A percentile compares a stretch with the other conserved stretches of the same genome.
These are phyloP conservation scores for Candida tetrigidarum DNA, from an alignment of 1,139 yeast species.

Conservation along the genomic window DNA sequence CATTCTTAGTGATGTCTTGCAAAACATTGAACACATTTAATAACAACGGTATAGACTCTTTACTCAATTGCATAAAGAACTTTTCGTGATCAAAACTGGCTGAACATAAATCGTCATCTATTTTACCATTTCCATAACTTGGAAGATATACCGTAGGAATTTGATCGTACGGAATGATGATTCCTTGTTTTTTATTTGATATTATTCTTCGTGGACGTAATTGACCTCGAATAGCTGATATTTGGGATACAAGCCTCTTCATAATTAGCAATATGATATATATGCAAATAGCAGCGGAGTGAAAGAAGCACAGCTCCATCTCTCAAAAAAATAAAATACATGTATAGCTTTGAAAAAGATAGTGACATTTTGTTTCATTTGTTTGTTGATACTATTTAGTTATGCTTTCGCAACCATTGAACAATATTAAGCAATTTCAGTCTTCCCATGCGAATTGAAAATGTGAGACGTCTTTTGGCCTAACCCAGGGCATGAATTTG, in stretches of 20 bases:
- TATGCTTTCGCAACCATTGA: neutral
- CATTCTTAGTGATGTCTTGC: slow-evolving; percentile 5
- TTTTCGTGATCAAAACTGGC: slow-evolving; percentile 1
- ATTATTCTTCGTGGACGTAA: neutral
- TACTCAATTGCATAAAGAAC: neutral
- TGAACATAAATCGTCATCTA: neutral
- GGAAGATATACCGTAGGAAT: slow-evolving; percentile 8
- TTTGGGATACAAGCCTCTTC: slow-evolving; percentile 2
- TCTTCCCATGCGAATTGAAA: too few relatives aligned
- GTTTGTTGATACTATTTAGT: neutral
- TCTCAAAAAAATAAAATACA: too few relatives aligned
- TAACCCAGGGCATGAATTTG: too few relatives aligned
- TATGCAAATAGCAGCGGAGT: neutral
- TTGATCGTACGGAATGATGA: neutral
- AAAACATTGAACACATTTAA: slow-evolving; percentile 8
- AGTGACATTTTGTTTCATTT: too few relatives aligned
- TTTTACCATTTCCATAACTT: slow-evolving; percentile 5
- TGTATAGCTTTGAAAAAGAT: too few relatives aligned
- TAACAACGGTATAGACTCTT: slow-evolving; percentile 9
- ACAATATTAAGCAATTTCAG: too few relatives aligned
- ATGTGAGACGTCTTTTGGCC: too few relatives aligned
- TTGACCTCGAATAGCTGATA: slow-evolving; percentile 2
- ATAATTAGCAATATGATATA: neutral
- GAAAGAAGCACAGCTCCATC: neutral
- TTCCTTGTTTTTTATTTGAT: neutral